These are phyloP conservation scores for Raffaelea deltoideospora DNA, from an alignment of 2,329 filamentous ascomycete genomes.

Conservation along the genomic window DNA sequence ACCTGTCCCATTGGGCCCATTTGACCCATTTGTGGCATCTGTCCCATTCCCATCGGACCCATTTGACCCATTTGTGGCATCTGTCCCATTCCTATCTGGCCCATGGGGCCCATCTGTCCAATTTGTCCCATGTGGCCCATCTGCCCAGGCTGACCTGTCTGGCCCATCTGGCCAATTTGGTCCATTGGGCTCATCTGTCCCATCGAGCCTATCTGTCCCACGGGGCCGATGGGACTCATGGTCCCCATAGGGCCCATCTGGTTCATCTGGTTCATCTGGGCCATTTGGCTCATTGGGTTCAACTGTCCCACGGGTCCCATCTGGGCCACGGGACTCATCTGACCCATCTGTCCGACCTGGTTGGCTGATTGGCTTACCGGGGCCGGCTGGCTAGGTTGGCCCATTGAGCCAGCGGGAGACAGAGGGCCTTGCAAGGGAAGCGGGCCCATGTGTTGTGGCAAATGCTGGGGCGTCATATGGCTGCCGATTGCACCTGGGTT, in stretches of 20 bases:
- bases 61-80: slow-evolving; percentile 9
- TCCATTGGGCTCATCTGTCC: slow-evolving; percentile 13
- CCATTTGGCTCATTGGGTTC: slow-evolving; percentile 21
- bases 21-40: slow-evolving; percentile 18
- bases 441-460: slow-evolving; percentile 27
- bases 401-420: slow-evolving; percentile 14
- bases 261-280: slow-evolving; percentile 22
- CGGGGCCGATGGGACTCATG: slow-evolving; percentile 1
- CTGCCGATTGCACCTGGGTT: slow-evolving; percentile 32
- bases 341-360: slow-evolving; percentile 15
- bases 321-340: slow-evolving; percentile 15
- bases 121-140: slow-evolving; percentile 9
- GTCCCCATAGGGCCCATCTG: slow-evolving; percentile 20
- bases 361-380: too few relatives aligned
- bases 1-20: slow-evolving; percentile 28
- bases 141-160: slow-evolving; percentile 48
- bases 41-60: slow-evolving; percentile 17
- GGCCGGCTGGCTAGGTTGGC: slow-evolving; percentile 18
- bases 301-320: slow-evolving; percentile 12
- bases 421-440: slow-evolving; percentile 19
- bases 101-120: slow-evolving; percentile 6
- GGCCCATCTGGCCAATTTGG: slow-evolving; percentile 26
- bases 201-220: slow-evolving; percentile 17
- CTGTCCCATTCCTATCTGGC: slow-evolving; percentile 15
- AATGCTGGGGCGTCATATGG: slow-evolving; percentile 39